phyloP scores from a whole-genome alignment of 2,329 filamentous ascomycete species.

The Diaporthe citri region DNA sequence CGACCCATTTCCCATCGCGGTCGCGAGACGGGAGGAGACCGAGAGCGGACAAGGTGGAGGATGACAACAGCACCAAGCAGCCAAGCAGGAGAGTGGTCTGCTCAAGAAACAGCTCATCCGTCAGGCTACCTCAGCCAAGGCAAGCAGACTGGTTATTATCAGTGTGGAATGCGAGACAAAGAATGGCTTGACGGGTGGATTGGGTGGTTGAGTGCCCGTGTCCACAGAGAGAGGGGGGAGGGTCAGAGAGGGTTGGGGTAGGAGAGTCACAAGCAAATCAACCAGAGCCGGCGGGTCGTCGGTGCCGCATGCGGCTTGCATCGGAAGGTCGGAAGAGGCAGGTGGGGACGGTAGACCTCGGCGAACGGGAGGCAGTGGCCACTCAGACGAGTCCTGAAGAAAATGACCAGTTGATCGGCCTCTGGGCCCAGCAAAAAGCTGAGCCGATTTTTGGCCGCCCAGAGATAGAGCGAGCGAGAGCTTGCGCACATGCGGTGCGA shows the following conservation, averaged over 20 bases:
- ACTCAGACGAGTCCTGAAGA: constrained; percentile 20
- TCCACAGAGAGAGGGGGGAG: neutral
- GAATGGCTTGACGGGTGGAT: neutral
- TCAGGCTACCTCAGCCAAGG: neutral
- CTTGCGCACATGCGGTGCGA: constrained; percentile 1
- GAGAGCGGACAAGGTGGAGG: neutral
- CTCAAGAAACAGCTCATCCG: neutral
- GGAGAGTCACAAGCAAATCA: constrained; percentile 14
- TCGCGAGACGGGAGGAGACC: neutral
- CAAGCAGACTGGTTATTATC: neutral
- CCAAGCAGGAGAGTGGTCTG: neutral
- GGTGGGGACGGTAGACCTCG: constrained; percentile 13
- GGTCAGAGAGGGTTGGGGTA: neutral
- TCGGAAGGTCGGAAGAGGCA: constrained; percentile 21
- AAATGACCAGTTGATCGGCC: constrained; percentile 33
- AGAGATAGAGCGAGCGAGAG: neutral
- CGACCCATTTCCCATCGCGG: neutral
- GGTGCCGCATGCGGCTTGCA: constrained; percentile 26
- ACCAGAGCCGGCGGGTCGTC: neutral
- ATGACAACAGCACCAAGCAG: neutral
- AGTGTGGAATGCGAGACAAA: neutral
- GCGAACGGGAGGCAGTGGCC: constrained; percentile 4
- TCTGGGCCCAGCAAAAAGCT: constrained; percentile 22
- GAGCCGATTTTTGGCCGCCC: constrained; percentile 20
- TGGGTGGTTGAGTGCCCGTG: neutral